Evolutionary conservation across 352 stramenopile genomes (phyloP), one percentile per base, ranked within the genome.

Genomic region (Phytophthora kernoviae): DNA sequence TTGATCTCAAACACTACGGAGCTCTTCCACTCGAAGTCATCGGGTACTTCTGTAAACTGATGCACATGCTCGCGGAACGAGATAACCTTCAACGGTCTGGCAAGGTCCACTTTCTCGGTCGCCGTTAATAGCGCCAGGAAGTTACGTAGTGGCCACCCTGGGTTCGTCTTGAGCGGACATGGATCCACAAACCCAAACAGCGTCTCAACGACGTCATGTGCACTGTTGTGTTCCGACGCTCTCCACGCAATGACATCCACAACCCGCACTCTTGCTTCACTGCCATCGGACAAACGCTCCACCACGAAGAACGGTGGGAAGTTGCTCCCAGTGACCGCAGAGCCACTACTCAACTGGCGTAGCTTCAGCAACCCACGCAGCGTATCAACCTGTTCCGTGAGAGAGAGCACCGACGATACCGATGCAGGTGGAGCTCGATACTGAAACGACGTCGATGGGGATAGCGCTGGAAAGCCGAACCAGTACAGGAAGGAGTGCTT

Each of bases 401-500:
- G 0, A 0, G 79, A 73, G 2, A 94, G 55, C 1, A 77, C 61
- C 2, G 67, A 75, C 2, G 52, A 46, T 1, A 84, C 77, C 1
- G 47, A 17, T 8, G 48, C 22, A 4, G 77, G 60, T 6, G 65
- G 61, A 6, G 61, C 22, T 24, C 52, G 62, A 30, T 70, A 75
- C 20, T 79, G 45, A 27, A 87, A 81, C 12, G 81, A 27, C 5
- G 54, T 44, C 1, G 69, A 57, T 14, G 79, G 75, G 11, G 72
- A 76, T 6, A 97, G 54, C 6, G 88, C 91, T 15, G 93, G 91
- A 54, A 98, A 98, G 6, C 77, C 90, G 42, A 97, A 97, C 91
- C 94, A 98, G 68, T 98, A 98, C 36, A 97, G 56, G 63, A 97
- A 98, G 62, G 79, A 84, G 65, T 98, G 93, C 49, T 85, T 90